Evolutionary conservation across 305 asterid genomes (phyloP), one percentile per base, ranked within the genome.

Genomic region (Fraxinus paxiana): DNA sequence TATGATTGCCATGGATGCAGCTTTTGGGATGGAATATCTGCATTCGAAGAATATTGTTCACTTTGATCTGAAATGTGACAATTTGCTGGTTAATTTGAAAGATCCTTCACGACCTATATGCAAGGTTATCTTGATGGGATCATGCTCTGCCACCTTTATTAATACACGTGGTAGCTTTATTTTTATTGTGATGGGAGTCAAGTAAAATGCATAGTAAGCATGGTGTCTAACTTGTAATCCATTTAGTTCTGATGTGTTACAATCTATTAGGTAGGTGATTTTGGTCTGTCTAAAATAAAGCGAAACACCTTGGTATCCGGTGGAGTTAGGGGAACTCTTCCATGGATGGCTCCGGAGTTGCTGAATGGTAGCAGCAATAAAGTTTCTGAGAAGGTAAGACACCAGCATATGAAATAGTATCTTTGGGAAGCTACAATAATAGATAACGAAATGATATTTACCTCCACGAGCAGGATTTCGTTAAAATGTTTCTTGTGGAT

Each of bases 301-400:
- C 87, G 92, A 35, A 93, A 92, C 87, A 93, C 97, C 79, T 85
- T 93, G 90, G 97, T 93, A 83, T 89, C 97, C 84, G 97, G 97
- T 84, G 97, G 97, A 77, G 97, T 93, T 78, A 83, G 97, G 86
- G 97, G 97, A 56, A 93, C 97, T 12, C 91, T 93, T 73, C 97
- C 97, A n/a, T 93, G 97, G 97, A 93, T 93, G 97, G 97, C 97
- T 79, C 97, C 97, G 4, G 97, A 93, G 90, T 88, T 93, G 77
- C 85, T 93, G 73, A 93, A 92, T 85, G 97, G 97, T 13, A 87
- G 95, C 79, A 93, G 94, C 90, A 93, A 82, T 84, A 91, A 90
- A 85, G 97, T 93, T 77, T 93, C 97, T 78, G 97, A 93, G 87
- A 93, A 93, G 92, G 97, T 93, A 74, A 81, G 85, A 59, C 76